Percentiles rank a stretch among this genome's conserved stretches.
These are phyloP conservation scores for Trametes villosa DNA, from an alignment of 768 basidiomycete species.

Conservation along the genomic window DNA sequence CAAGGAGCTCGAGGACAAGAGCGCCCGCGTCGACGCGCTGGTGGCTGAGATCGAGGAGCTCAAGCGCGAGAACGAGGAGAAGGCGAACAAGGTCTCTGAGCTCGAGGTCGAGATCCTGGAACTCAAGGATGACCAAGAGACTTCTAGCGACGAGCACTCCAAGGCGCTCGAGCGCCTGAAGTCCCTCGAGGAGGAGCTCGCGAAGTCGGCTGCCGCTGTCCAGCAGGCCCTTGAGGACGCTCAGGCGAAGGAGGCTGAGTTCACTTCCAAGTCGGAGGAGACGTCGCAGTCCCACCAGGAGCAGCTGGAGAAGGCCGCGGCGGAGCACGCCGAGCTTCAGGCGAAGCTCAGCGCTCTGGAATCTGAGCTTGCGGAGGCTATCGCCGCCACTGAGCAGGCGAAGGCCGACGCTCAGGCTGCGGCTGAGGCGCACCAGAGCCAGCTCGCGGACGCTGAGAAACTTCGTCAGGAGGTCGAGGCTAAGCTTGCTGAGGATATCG, in stretches of 20 bases:
- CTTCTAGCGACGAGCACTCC: conserved; percentile 60
- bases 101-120: conserved; percentile 83
- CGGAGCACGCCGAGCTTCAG: conserved; percentile 44
- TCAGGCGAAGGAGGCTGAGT: conserved; percentile 51
- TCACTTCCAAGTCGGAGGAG: conserved; percentile 44
- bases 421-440: conserved; percentile 49
- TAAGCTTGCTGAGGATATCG: conserved; percentile 58
- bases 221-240: conserved; percentile 53
- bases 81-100: conserved; percentile 72
- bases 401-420: conserved; percentile 49
- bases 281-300: conserved; percentile 48
- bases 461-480: conserved; percentile 52
- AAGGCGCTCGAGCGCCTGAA: conserved; percentile 51
- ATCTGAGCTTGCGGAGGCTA: conserved; percentile 48
- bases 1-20: conserved; percentile 50
- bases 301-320: conserved; percentile 44
- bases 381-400: conserved; percentile 53
- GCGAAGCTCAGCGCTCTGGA: conserved; percentile 51
- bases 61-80: conserved; percentile 72
- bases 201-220: conserved; percentile 50
- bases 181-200: conserved; percentile 57
- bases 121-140: conserved; percentile 70
- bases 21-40: conserved; percentile 47
- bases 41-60: conserved; percentile 54
- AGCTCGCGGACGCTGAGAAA: conserved; percentile 58